Conservation (phyloP, 257 asterid species). For the Penstemon eatonii region DNA sequence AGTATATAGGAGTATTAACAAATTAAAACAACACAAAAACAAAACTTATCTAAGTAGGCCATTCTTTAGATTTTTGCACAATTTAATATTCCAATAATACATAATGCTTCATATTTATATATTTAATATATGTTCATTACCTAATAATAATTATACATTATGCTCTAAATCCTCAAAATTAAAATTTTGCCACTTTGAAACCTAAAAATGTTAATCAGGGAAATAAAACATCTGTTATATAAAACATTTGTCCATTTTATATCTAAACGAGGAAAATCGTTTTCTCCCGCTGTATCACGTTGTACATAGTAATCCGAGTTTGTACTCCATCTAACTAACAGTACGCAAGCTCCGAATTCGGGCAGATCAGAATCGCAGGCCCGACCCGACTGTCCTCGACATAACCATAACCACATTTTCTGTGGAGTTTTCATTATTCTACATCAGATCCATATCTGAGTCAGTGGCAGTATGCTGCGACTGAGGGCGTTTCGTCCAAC, state of each 20-base stretch:
- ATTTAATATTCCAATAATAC: too few relatives aligned
- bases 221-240: too few relatives aligned
- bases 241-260: not conserved
- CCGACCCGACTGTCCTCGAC: conserved; percentile 10
- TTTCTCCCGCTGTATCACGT: not conserved
- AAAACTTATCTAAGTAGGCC: too few relatives aligned
- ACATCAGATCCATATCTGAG: conserved; percentile 25
- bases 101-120: too few relatives aligned
- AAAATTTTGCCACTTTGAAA: too few relatives aligned
- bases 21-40: too few relatives aligned
- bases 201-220: too few relatives aligned
- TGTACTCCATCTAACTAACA: not conserved
- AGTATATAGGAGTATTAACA: too few relatives aligned
- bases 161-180: too few relatives aligned
- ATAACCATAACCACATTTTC: conserved; percentile 14
- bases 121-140: too few relatives aligned
- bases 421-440: conserved; percentile 6
- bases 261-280: not conserved
- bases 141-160: too few relatives aligned
- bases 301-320: not conserved
- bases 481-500: conserved; percentile 92
- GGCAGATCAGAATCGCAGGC: conserved; percentile 19
- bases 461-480: conserved; percentile 52
- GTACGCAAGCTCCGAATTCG: conserved; percentile 15
- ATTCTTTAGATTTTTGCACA: too few relatives aligned